Conservation (phyloP, 495 filamentous ascomycete genomes). For the Physcia stellaris region DNA sequence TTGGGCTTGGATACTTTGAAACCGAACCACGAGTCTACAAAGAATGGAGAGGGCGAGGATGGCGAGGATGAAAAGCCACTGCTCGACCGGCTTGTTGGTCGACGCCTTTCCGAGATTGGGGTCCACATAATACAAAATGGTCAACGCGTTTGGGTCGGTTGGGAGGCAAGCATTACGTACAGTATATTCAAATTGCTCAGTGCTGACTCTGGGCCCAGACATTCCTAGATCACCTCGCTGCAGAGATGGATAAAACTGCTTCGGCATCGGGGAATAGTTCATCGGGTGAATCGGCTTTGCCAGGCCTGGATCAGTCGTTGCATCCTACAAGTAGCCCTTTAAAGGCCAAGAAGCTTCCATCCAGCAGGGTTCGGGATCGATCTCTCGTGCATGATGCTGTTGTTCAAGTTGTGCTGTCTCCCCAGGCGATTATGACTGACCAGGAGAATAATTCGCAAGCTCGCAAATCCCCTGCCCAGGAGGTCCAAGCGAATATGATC, state of each 20-base stretch:
- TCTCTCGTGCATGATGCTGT: constrained; percentile 31
- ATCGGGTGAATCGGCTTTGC: too few relatives aligned
- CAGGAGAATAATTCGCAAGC: constrained; percentile 6
- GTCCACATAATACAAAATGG: constrained; percentile 48
- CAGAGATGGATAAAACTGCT: constrained; percentile 26
- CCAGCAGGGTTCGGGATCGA: constrained; percentile 3
- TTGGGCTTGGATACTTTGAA: constrained; percentile 39
- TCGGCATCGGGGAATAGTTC: constrained; percentile 16
- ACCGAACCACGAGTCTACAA: constrained; percentile 1
- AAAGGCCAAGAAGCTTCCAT: neutral
- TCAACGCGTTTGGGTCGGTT: constrained; percentile 23
- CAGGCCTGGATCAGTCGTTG: too few relatives aligned
- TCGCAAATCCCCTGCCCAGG: constrained; percentile 9
- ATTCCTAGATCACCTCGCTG: constrained; percentile 36
- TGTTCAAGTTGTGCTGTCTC: constrained; percentile 43
- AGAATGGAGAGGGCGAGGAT: constrained; percentile 13
- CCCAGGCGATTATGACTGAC: constrained; percentile 12
- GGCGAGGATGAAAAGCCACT: constrained; percentile 19
- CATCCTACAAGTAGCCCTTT: too few relatives aligned
- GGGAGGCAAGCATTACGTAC: constrained; percentile 18
- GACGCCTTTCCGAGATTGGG: constrained; percentile 43
- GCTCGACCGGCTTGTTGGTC: constrained; percentile 37
- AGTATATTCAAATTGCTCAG: constrained; percentile 6
- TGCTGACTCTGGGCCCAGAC: constrained; percentile 14
- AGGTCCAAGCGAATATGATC: constrained; percentile 49